Conservation (phyloP, 768 basidiomycete species). For the Psilocybe cubensis region DNA sequence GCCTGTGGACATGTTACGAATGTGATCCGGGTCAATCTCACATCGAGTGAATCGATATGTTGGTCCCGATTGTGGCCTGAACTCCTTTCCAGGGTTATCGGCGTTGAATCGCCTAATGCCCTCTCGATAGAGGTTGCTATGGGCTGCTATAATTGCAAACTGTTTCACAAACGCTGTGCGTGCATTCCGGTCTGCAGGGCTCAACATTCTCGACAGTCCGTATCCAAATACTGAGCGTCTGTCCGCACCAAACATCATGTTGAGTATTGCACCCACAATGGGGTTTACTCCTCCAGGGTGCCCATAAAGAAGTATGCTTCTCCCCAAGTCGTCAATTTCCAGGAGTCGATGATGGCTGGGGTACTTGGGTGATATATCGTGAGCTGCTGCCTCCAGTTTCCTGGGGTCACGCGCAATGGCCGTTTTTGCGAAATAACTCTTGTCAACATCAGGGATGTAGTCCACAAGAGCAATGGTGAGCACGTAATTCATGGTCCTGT, state of each 20-base stretch:
- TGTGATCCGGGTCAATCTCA: neutral
- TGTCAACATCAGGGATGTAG: neutral
- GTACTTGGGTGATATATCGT: too few species aligned
- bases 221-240: neutral
- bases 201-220: neutral
- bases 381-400: too few species aligned
- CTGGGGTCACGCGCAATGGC: neutral
- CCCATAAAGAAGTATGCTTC: neutral
- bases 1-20: neutral
- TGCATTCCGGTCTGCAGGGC: neutral
- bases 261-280: neutral
- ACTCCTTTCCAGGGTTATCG: neutral
- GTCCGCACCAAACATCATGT: neutral
- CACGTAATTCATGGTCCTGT: neutral
- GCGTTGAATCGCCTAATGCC: neutral
- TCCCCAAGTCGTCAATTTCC: neutral
- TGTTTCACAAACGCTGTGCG: neutral
- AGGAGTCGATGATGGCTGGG: neutral
- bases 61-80: constrained; percentile 1
- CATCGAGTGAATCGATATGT: neutral
- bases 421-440: neutral
- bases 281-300: neutral
- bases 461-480: neutral
- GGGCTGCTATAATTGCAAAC: neutral
- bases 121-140: neutral